These are phyloP conservation scores for Mitragyna speciosa DNA, from an alignment of 257 asterid genomes.

Conservation along the genomic window DNA sequence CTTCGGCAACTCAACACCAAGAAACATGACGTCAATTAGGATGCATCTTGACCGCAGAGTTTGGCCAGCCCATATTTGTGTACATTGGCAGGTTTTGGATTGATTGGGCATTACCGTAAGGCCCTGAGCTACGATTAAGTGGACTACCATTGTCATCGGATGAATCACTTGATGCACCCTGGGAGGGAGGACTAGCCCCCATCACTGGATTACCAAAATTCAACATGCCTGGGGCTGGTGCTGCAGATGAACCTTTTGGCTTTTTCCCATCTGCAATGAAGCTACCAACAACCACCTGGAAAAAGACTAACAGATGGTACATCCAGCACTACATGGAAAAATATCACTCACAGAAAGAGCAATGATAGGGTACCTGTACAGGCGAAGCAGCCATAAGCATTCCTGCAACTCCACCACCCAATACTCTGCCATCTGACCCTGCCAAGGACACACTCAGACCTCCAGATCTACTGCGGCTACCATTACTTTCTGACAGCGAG, in stretches of 20 bases:
- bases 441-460: slow-evolving; percentile 75
- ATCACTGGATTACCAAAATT: slow-evolving; percentile 51
- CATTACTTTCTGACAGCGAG: slow-evolving; percentile 56
- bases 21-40: slow-evolving; percentile 29
- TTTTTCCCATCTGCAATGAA: slow-evolving; percentile 79
- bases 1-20: not conserved
- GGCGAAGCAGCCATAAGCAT: slow-evolving; percentile 76
- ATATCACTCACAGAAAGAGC: not conserved
- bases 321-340: not conserved
- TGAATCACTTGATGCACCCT: slow-evolving; percentile 67
- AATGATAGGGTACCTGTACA: slow-evolving; percentile 54
- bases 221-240: slow-evolving; percentile 51
- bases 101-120: slow-evolving; percentile 47
- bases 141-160: slow-evolving; percentile 67
- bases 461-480: slow-evolving; percentile 46
- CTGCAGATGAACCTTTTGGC: slow-evolving; percentile 42
- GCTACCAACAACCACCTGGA: slow-evolving; percentile 86
- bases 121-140: slow-evolving; percentile 38
- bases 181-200: slow-evolving; percentile 60
- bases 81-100: slow-evolving; percentile 51
- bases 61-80: slow-evolving; percentile 64
- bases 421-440: slow-evolving; percentile 71
- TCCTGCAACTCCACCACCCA: slow-evolving; percentile 95
- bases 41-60: slow-evolving; percentile 51
- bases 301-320: slow-evolving; percentile 7